Percentiles rank a stretch among this genome's conserved stretches.
phyloP scores from a whole-genome alignment of 768 basidiomycete genomes.

The Psilocybe cubensis region DNA sequence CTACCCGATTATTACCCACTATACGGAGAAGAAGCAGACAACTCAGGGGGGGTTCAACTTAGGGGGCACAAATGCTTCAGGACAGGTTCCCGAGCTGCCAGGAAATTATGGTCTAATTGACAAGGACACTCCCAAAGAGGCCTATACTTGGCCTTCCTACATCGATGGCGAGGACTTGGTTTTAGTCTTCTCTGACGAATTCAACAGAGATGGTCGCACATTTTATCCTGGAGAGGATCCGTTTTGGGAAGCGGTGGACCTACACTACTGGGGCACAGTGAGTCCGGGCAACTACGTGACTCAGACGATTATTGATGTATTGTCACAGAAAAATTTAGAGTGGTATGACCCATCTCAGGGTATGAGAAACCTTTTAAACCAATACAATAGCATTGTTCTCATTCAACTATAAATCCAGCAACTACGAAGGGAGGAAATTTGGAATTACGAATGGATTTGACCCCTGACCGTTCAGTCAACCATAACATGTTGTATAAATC shows the following conservation, averaged over 20 bases:
- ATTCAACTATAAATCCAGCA: constrained; percentile 28
- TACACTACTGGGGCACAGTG: constrained; percentile 71
- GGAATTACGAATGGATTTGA: constrained; percentile 67
- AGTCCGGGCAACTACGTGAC: neutral
- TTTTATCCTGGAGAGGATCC: constrained; percentile 76
- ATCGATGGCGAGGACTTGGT: constrained; percentile 49
- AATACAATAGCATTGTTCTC: neutral
- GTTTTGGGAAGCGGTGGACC: constrained; percentile 60
- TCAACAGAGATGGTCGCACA: constrained; percentile 70
- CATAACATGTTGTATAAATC: constrained; percentile 74
- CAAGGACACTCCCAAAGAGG: constrained; percentile 68
- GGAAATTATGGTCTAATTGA: constrained; percentile 76
- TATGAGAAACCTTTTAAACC: constrained; percentile 19
- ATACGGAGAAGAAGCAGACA: constrained; percentile 41
- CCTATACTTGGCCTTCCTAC: constrained; percentile 56
- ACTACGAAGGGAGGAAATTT: constrained; percentile 75
- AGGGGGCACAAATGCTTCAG: constrained; percentile 74
- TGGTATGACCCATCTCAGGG: constrained; percentile 75
- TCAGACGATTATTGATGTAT: too few species aligned
- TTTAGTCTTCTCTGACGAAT: constrained; percentile 85
- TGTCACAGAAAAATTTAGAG: constrained; percentile 59
- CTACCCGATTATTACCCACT: constrained; percentile 55
- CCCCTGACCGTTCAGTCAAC: constrained; percentile 36
- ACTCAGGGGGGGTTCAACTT: constrained; percentile 68
- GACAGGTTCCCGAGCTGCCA: constrained; percentile 64